A percentile compares a stretch with the other conserved stretches of the same genome.
phyloP scores from a whole-genome alignment of 305 asterid genomes.

The Coffea humblotiana region DNA sequence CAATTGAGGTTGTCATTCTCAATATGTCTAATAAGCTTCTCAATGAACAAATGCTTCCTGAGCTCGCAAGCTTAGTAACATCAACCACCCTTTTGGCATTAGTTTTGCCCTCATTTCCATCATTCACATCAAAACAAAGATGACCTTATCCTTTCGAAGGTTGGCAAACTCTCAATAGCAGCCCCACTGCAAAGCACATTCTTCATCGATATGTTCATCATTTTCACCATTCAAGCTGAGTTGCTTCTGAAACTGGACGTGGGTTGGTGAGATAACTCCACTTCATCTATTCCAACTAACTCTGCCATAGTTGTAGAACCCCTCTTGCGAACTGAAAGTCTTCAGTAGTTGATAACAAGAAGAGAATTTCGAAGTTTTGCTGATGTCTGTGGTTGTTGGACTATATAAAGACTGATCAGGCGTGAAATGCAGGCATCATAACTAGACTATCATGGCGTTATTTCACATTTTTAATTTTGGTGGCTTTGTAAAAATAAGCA shows the following conservation, averaged over 20 bases:
- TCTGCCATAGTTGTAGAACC: slow-evolving; percentile 31
- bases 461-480: too few species aligned
- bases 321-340: too few species aligned
- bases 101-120: slow-evolving; percentile 30
- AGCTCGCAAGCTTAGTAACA: slow-evolving; percentile 72
- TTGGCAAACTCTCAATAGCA: slow-evolving; percentile 64
- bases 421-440: too few species aligned
- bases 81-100: slow-evolving; percentile 50
- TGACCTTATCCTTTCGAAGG: slow-evolving; percentile 54
- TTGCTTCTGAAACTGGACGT: slow-evolving; percentile 38
- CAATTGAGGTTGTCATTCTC: slow-evolving; percentile 75
- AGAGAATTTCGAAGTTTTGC: too few species aligned
- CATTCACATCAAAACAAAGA: slow-evolving; percentile 50
- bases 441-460: too few species aligned
- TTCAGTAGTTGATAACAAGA: too few species aligned
- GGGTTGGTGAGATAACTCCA: slow-evolving; percentile 27
- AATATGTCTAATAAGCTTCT: slow-evolving; percentile 69
- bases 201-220: slow-evolving; percentile 40
- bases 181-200: slow-evolving; percentile 61
- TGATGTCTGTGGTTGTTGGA: too few species aligned
- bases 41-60: slow-evolving; percentile 65
- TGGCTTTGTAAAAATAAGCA: too few species aligned
- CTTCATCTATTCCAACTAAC: slow-evolving; percentile 44
- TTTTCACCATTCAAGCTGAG: slow-evolving; percentile 29
- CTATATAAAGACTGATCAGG: too few species aligned